Conservation (phyloP, 257 asterid genomes). For the Lycium barbarum region DNA sequence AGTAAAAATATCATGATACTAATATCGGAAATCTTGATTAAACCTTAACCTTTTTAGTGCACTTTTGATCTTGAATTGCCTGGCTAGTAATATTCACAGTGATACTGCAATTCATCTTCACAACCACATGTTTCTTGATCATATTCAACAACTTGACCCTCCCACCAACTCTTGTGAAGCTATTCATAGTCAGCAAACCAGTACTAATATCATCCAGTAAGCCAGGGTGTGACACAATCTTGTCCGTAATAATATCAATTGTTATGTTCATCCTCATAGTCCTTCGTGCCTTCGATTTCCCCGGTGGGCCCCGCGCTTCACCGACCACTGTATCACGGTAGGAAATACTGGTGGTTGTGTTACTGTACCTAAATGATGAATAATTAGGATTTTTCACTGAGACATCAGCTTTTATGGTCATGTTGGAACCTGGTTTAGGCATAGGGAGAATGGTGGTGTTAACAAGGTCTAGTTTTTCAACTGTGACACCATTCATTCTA, state of each 20-base stretch:
- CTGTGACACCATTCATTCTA: conserved; percentile 54
- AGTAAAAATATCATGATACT: background rate
- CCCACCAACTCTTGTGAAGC: conserved; percentile 69
- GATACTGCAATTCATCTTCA: conserved; percentile 77
- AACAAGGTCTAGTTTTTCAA: conserved; percentile 45
- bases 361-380: conserved; percentile 65
- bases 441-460: conserved; percentile 34
- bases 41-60: conserved; percentile 62
- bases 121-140: conserved; percentile 57
- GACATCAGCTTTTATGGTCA: conserved; percentile 70
- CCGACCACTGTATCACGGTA: conserved; percentile 68
- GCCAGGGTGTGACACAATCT: conserved; percentile 52
- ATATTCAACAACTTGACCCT: conserved; percentile 56
- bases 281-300: conserved; percentile 70
- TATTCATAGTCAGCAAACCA: conserved; percentile 58
- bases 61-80: conserved; percentile 61
- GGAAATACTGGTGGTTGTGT: conserved; percentile 67
- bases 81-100: conserved; percentile 55
- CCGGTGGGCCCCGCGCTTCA: conserved; percentile 81
- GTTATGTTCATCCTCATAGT: conserved; percentile 77
- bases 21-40: conserved; percentile 13
- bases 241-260: conserved; percentile 64
- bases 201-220: conserved; percentile 51
- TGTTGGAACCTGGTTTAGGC: conserved; percentile 70
- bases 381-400: conserved; percentile 80